Percentiles rank a stretch among this genome's conserved stretches.
Evolutionary conservation across 75 land plant genomes (phyloP).

Genomic region (Isoetes taiwanensis): DNA sequence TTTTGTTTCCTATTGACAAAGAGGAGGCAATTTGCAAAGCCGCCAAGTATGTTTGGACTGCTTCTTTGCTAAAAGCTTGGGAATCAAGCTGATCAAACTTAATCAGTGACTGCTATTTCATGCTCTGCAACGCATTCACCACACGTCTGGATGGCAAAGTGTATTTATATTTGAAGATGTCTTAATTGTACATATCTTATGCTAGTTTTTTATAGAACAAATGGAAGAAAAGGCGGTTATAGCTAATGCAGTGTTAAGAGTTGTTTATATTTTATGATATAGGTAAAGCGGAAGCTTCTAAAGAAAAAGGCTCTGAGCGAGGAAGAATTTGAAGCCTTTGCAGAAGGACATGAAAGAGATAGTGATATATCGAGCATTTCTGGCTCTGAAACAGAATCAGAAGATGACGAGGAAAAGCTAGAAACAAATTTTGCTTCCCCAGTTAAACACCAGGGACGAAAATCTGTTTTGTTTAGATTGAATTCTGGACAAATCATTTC

Average conservation of each 20-base stretch:
- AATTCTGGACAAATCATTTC: conserved; percentile 42
- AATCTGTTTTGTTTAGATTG: not conserved
- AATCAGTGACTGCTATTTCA: not conserved
- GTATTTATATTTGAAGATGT: not conserved
- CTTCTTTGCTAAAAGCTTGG: too few relatives aligned
- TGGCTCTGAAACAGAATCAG: conserved; percentile 81
- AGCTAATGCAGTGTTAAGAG: too few relatives aligned
- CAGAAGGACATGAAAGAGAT: conserved; percentile 38
- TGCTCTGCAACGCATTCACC: not conserved
- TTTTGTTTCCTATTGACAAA: too few relatives aligned
- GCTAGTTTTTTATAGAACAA: not conserved
- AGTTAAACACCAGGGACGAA: not conserved
- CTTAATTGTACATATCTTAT: not conserved
- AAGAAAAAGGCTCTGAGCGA: conserved; percentile 63
- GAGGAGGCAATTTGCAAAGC: too few relatives aligned
- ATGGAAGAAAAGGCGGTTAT: too few relatives aligned
- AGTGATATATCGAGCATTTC: conserved; percentile 85
- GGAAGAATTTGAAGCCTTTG: conserved; percentile 61
- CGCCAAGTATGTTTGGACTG: too few relatives aligned
- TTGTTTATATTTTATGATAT: not conserved
- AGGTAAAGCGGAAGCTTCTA: conserved; percentile 73
- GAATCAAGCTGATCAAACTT: not conserved
- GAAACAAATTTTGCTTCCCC: not conserved
- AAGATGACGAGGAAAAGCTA: conserved; percentile 7
- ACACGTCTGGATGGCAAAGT: not conserved